phyloP scores from a whole-genome alignment of 2,329 filamentous ascomycete species.

The Penicillium sp. region DNA sequence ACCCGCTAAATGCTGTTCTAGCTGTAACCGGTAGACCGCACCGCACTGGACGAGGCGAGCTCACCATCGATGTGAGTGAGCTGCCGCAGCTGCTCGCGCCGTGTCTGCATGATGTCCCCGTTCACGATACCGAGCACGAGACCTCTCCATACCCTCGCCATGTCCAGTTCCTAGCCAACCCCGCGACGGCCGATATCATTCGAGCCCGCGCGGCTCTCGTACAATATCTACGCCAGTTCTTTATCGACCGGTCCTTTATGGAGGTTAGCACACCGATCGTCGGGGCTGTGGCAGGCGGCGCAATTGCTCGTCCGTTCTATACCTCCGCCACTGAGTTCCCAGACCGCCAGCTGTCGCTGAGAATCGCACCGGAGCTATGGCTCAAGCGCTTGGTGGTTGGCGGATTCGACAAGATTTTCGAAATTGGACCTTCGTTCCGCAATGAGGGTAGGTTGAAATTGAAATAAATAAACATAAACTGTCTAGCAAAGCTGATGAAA shows the following conservation, averaged over 20 bases:
- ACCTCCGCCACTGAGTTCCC: slow-evolving; percentile 76
- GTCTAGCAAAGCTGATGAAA: slow-evolving; percentile 9
- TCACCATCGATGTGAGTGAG: slow-evolving; percentile 67
- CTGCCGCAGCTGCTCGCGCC: slow-evolving; percentile 74
- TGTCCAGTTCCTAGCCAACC: slow-evolving; percentile 80
- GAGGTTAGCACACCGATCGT: slow-evolving; percentile 93
- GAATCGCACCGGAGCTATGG: slow-evolving; percentile 93
- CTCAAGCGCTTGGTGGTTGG: slow-evolving; percentile 89
- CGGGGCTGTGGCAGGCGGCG: slow-evolving; percentile 78
- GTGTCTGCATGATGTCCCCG: slow-evolving; percentile 75
- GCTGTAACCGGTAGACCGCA: slow-evolving; percentile 70
- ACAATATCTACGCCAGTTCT: slow-evolving; percentile 69
- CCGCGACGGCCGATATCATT: slow-evolving; percentile 65
- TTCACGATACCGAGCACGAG: slow-evolving; percentile 67
- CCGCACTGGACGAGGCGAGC: slow-evolving; percentile 69
- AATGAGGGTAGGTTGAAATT: slow-evolving; percentile 68
- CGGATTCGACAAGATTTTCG: slow-evolving; percentile 84
- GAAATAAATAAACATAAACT: not conserved
- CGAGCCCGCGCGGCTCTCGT: slow-evolving; percentile 73
- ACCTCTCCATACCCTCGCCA: slow-evolving; percentile 75
- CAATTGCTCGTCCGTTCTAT: slow-evolving; percentile 80
- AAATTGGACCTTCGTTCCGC: slow-evolving; percentile 87
- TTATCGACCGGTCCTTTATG: slow-evolving; percentile 70
- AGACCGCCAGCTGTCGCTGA: slow-evolving; percentile 69
- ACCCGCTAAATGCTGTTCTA: slow-evolving; percentile 31